Evolutionary conservation across 1,284 basidiomycete genomes (phyloP).

Genomic region (Pseudozyma sp.): DNA sequence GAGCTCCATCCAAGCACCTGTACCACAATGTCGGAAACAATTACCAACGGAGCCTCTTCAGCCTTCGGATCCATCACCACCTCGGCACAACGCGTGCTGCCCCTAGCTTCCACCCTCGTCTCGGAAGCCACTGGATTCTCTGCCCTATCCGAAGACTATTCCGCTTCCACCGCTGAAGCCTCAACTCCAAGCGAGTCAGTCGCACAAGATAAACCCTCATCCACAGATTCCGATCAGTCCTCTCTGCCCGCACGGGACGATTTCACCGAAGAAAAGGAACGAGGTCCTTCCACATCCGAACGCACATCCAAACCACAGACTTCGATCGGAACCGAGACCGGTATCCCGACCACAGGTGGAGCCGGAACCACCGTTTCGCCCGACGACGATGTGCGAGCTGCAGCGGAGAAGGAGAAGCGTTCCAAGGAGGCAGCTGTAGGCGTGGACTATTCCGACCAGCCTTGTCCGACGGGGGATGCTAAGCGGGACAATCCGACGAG

Average conservation of each 20-base stretch:
- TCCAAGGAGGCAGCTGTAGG: constrained; percentile 26
- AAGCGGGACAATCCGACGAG: constrained; percentile 9
- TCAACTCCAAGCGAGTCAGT: background rate
- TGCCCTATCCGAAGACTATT: constrained; percentile 15
- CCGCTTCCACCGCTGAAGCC: background rate
- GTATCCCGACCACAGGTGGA: constrained; percentile 51
- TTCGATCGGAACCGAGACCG: constrained; percentile 34
- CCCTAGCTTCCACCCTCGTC: constrained; percentile 2
- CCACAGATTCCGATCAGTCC: background rate
- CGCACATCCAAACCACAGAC: constrained; percentile 21
- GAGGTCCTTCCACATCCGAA: constrained; percentile 15
- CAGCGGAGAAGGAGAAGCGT: constrained; percentile 8
- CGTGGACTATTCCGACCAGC: constrained; percentile 35
- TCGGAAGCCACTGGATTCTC: constrained; percentile 26
- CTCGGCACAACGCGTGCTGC: background rate
- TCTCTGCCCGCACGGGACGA: constrained; percentile 4
- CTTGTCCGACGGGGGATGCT: constrained; percentile 32
- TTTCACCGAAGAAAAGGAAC: constrained; percentile 4
- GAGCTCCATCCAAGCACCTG: background rate
- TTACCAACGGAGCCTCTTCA: constrained; percentile 4
- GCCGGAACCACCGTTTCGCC: constrained; percentile 43
- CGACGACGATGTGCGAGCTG: constrained; percentile 27
- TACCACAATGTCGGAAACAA: background rate
- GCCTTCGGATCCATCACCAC: constrained; percentile 1
- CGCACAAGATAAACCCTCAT: background rate